Evolutionary conservation across 352 stramenopile species (phyloP).

Genomic region (Phytophthora pini): DNA sequence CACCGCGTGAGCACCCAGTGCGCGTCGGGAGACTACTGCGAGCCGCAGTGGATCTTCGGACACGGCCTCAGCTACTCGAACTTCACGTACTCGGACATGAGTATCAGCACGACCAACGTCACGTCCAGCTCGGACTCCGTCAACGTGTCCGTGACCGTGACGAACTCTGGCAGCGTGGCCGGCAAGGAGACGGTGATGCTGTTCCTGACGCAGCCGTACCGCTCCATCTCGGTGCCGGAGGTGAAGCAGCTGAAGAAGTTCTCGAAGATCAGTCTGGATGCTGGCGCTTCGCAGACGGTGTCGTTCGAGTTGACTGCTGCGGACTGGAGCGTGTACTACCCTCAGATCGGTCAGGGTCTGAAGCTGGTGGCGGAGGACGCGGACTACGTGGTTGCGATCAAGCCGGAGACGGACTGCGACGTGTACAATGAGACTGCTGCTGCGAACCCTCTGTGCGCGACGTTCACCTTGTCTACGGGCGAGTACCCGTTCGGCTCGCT

Average conservation of each 20-base stretch:
- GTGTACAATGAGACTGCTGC: conserved; percentile 41
- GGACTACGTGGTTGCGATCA: conserved; percentile 55
- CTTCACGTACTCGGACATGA: conserved; percentile 55
- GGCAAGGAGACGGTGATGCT: conserved; percentile 48
- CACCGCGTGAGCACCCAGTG: conserved; percentile 40
- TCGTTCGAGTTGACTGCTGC: conserved; percentile 32
- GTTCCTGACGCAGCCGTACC: no score
- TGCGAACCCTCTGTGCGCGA: conserved; percentile 29
- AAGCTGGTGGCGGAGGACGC: conserved; percentile 40
- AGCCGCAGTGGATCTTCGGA: conserved; percentile 63
- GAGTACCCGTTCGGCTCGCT: conserved; percentile 31
- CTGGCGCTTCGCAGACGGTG: conserved; percentile 13
- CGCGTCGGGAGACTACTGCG: conserved; percentile 51
- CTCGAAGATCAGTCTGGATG: no score
- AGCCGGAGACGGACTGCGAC: conserved; percentile 46
- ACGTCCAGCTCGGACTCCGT: conserved; percentile 36
- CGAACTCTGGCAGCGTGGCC: conserved; percentile 39
- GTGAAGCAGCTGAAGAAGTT: no score
- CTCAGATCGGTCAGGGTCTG: conserved; percentile 56
- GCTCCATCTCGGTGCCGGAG: no score
- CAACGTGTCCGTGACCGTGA: conserved; percentile 33
- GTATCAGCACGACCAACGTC: conserved; percentile 40
- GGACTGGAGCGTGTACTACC: conserved; percentile 55
- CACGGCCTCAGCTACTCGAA: conserved; percentile 68
- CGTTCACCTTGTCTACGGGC: conserved; percentile 31